Conservation (phyloP, 2,329 filamentous ascomycete genomes). For the Aspergillus sp. region DNA sequence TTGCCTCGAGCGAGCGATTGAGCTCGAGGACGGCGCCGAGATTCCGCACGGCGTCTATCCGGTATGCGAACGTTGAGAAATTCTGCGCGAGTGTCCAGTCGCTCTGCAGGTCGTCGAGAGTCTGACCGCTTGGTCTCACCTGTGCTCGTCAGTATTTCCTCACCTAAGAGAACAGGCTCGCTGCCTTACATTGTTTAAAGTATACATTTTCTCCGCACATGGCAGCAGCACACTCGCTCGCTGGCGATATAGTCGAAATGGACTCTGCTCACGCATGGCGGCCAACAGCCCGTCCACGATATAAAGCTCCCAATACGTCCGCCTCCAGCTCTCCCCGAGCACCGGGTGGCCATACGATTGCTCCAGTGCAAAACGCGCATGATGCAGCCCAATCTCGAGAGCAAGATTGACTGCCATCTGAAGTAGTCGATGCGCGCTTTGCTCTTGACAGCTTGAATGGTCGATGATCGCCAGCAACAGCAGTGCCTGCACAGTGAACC, state of each 20-base stretch:
- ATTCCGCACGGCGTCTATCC: conserved; percentile 75
- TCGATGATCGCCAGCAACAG: conserved; percentile 36
- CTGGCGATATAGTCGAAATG: conserved; percentile 43
- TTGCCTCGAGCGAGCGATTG: conserved; percentile 26
- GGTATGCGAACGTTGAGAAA: conserved; percentile 78
- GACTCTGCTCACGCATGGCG: conserved; percentile 55
- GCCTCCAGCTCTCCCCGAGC: conserved; percentile 78
- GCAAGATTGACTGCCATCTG: conserved; percentile 69
- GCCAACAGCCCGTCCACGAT: conserved; percentile 78
- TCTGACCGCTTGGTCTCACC: conserved; percentile 59
- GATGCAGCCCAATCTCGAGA: conserved; percentile 73
- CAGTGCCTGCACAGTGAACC: conserved; percentile 38
- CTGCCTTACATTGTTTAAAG: conserved; percentile 19
- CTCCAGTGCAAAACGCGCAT: conserved; percentile 57
- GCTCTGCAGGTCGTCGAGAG: conserved; percentile 59
- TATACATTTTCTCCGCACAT: conserved; percentile 70
- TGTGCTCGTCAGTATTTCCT: conserved; percentile 38
- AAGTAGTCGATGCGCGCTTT: conserved; percentile 47
- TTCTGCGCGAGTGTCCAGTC: conserved; percentile 63
- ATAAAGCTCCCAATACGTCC: conserved; percentile 84
- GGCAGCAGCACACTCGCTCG: conserved; percentile 69
- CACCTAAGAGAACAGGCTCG: background rate
- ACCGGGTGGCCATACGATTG: conserved; percentile 58
- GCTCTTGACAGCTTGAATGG: conserved; percentile 33
- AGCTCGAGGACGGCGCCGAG: conserved; percentile 68